These are phyloP conservation scores for Pulveroboletus ravenelii DNA, from an alignment of 768 basidiomycete species.

Conservation along the genomic window DNA sequence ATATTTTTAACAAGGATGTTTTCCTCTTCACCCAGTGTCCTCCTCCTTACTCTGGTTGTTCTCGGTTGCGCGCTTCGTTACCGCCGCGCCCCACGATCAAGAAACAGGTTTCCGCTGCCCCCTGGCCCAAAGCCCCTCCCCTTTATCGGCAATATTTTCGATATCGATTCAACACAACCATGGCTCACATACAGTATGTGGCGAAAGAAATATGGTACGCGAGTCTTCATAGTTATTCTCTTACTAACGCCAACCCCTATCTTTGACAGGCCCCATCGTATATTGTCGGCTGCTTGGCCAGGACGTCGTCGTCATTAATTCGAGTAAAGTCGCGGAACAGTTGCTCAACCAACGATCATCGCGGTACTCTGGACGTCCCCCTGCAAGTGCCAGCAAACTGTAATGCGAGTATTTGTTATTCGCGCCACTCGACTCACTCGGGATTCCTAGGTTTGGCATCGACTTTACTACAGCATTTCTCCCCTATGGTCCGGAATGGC, in stretches of 20 bases:
- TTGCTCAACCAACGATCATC: constrained; percentile 29
- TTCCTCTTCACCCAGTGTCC: neutral
- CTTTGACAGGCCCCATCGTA: constrained; percentile 24
- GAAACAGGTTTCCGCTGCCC: constrained; percentile 11
- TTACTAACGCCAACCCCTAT: neutral
- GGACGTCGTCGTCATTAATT: constrained; percentile 25
- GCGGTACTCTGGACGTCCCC: constrained; percentile 27
- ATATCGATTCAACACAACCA: constrained; percentile 19
- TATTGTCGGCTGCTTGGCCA: constrained; percentile 27
- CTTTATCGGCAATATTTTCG: constrained; percentile 22
- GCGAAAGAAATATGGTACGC: constrained; percentile 26
- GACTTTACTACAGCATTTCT: constrained; percentile 30
- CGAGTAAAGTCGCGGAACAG: constrained; percentile 22
- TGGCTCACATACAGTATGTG: constrained; percentile 28
- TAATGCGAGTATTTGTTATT: constrained; percentile 1
- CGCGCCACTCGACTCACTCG: neutral
- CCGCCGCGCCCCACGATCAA: constrained; percentile 6
- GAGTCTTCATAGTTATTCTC: neutral
- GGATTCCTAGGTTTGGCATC: constrained; percentile 21
- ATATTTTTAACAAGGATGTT: constrained; percentile 11
- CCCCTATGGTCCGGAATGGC: constrained; percentile 25
- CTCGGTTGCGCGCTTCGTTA: constrained; percentile 12
- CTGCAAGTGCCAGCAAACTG: constrained; percentile 20
- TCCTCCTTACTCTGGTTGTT: constrained; percentile 6
- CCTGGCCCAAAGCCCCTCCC: constrained; percentile 24